Evolutionary conservation across 352 stramenopile genomes (phyloP), one percentile per base, ranked within the genome.

Genomic region (Globisporangium mamillatum): DNA sequence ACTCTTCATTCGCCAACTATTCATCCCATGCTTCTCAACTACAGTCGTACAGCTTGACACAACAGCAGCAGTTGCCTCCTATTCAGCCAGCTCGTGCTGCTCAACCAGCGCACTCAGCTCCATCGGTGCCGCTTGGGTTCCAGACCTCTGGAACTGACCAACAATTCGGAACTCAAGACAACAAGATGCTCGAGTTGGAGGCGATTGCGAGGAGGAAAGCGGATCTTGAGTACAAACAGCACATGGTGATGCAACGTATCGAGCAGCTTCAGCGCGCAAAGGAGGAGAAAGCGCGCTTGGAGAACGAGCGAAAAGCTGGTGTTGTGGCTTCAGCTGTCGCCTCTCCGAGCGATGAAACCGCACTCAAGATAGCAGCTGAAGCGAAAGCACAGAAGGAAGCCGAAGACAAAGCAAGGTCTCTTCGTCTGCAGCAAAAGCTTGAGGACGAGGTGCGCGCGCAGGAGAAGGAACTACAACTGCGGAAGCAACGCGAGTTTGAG

Each of bases 1-100:
- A 91, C 61, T 93, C 89, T 5, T 79, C 70, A 41, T 96, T 96
- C 44, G 74, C 80, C 38, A 75, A 90, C 41, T 93, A 78, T 59
- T 79, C 71, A 12, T 58, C 52, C 6, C 60, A 69, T 27, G 25
- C 12, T 38, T 22, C 27, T 27, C 55, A 57, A 72, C 55, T 64
- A 27, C 68, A 56, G 29, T 29, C 29, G 34, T 44, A 54, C 20
- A 46, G 7, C 20, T 32, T 36, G 34, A 36, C 22, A 5, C 22
- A 14, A 8, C 34, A 55, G 22, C n/a, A 56, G 10, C 48, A 29
- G 50, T 14, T 61, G 9, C 29, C 57, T 25, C 14, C 55, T 58
- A 46, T 57, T 27, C 69, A 63, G 64, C 18, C 56, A 24, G 3
- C 65, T 63, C 5, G 12, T 12, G 18, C n/a, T 57, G 24, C 52